A percentile compares a stretch with the other conserved stretches of the same genome.
These are phyloP conservation scores for Malassezia dermatis DNA, from an alignment of 1,284 basidiomycete genomes.

Conservation along the genomic window DNA sequence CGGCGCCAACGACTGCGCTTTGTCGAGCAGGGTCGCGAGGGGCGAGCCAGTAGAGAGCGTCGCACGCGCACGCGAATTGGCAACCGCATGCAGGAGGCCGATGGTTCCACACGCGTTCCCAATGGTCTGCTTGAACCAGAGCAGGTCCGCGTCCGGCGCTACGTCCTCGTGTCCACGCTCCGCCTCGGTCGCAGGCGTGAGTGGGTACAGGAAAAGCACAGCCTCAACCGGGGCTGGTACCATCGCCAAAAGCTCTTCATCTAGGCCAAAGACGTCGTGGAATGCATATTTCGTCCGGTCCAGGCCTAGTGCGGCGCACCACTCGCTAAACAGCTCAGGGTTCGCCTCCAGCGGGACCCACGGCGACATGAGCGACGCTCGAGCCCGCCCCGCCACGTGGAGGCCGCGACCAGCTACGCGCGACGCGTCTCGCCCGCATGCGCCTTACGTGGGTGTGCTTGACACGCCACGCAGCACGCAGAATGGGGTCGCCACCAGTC, in stretches of 20 bases:
- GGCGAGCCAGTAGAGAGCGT: slow-evolving; percentile 25
- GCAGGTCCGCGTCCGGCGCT: slow-evolving; percentile 10
- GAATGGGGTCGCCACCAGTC: neutral
- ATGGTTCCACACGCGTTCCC: slow-evolving; percentile 48
- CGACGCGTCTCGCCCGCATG: slow-evolving; percentile 4
- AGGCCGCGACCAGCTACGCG: neutral
- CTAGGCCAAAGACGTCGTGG: slow-evolving; percentile 52
- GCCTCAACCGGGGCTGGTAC: slow-evolving; percentile 51
- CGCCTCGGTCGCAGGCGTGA: slow-evolving; percentile 46
- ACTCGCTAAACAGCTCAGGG: slow-evolving; percentile 42
- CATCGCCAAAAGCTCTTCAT: slow-evolving; percentile 51
- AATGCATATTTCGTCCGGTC: slow-evolving; percentile 48
- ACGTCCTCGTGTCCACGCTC: slow-evolving; percentile 22
- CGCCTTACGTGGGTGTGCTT: neutral
- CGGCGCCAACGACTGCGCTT: slow-evolving; percentile 20
- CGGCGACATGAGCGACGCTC: slow-evolving; percentile 4
- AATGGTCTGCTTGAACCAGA: slow-evolving; percentile 47
- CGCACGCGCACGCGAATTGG: slow-evolving; percentile 30
- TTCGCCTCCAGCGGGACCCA: slow-evolving; percentile 48
- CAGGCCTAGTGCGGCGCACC: slow-evolving; percentile 35
- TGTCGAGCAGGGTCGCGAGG: slow-evolving; percentile 27
- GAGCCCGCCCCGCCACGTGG: neutral
- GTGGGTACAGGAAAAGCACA: slow-evolving; percentile 51
- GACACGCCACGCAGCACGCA: neutral
- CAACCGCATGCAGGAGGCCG: slow-evolving; percentile 43